Conservation (phyloP, 495 filamentous ascomycete genomes). For the Podospora pseudocomata region DNA sequence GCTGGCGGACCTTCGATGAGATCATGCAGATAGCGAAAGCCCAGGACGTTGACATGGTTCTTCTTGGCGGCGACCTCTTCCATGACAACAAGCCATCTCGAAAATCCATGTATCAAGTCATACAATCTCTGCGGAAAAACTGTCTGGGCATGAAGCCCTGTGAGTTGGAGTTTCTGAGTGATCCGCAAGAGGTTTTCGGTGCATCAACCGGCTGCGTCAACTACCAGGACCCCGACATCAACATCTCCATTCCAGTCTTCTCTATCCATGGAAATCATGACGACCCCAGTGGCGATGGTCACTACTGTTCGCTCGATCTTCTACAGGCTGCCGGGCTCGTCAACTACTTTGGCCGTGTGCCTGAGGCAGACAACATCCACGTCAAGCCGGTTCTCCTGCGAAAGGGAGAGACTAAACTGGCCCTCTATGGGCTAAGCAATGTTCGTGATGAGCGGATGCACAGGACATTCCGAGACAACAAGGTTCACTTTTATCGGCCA, state of each 20-base stretch:
- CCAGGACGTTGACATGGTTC: constrained; percentile 92
- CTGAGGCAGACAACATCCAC: constrained; percentile 86
- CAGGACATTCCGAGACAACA: constrained; percentile 86
- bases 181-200: constrained; percentile 83
- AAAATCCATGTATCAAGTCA: constrained; percentile 94
- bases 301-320: constrained; percentile 83
- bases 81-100: constrained; percentile 98
- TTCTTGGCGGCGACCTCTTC: constrained; percentile 92
- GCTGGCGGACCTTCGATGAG: constrained; percentile 95
- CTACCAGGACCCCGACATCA: constrained; percentile 96
- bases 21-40: constrained; percentile 86
- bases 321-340: constrained; percentile 86
- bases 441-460: constrained; percentile 93
- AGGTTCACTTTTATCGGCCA: constrained; percentile 90
- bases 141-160: constrained; percentile 94
- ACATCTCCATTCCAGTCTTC: constrained; percentile 95
- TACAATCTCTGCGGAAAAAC: constrained; percentile 86
- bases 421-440: constrained; percentile 94
- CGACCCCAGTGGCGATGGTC: constrained; percentile 90
- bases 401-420: constrained; percentile 90
- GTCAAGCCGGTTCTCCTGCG: constrained; percentile 89
- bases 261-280: constrained; percentile 99
- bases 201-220: constrained; percentile 88
- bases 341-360: constrained; percentile 93
- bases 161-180: constrained; percentile 90